Percentiles rank a stretch among this genome's conserved stretches.
These are phyloP conservation scores for Halophytophthora batemanensis DNA, from an alignment of 352 stramenopile genomes.

Conservation along the genomic window DNA sequence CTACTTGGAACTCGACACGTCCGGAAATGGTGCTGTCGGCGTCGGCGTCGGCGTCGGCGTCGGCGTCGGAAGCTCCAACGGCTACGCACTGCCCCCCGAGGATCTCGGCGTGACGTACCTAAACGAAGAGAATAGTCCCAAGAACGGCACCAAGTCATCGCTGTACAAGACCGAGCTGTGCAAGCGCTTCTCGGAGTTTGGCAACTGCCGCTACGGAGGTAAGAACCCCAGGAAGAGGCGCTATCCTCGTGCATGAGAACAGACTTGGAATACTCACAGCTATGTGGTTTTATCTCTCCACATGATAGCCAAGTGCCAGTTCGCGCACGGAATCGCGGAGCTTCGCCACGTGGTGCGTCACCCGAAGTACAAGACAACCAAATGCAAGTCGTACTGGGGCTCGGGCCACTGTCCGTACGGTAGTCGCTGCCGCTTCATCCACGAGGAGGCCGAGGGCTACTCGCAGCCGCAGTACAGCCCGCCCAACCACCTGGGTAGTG, in stretches of 20 bases:
- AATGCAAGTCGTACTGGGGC: slow-evolving; percentile 91
- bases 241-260: not conserved
- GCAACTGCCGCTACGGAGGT: slow-evolving; percentile 85
- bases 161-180: slow-evolving; percentile 88
- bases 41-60: slow-evolving; percentile 1
- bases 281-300: slow-evolving; percentile 2
- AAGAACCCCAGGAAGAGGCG: slow-evolving; percentile 1
- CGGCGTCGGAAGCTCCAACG: slow-evolving; percentile 19
- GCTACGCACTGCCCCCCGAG: slow-evolving; percentile 45
- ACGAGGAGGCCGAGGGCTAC: slow-evolving; percentile 75
- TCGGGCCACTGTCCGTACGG: slow-evolving; percentile 87
- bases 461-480: slow-evolving; percentile 53
- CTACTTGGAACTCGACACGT: slow-evolving; percentile 67
- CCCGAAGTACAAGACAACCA: slow-evolving; percentile 91
- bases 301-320: slow-evolving; percentile 80
- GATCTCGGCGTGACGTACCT: slow-evolving; percentile 46
- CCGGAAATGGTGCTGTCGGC: not conserved
- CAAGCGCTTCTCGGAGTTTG: slow-evolving; percentile 86
- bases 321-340: slow-evolving; percentile 78
- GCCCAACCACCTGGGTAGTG: slow-evolving; percentile 24
- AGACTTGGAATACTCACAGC: not conserved
- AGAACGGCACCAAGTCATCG: slow-evolving; percentile 84
- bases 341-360: slow-evolving; percentile 83
- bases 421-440: slow-evolving; percentile 85
- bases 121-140: slow-evolving; percentile 80